Evolutionary conservation across 2,329 filamentous ascomycete genomes (phyloP).

Genomic region (Mariannaea elegans): DNA sequence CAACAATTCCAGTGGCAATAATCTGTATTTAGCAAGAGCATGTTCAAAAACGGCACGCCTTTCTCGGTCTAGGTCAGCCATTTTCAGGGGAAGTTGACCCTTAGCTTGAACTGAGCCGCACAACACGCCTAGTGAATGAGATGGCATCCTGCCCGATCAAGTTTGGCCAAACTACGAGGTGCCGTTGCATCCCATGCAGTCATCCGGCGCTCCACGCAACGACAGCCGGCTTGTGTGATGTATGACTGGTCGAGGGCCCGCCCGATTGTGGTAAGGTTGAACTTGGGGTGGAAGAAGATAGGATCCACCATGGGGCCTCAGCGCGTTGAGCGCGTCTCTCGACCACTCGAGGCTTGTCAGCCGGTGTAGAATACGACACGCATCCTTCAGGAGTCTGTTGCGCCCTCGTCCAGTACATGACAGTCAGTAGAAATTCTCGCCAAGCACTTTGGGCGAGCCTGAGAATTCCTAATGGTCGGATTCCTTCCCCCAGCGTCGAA

Average conservation of each 20-base stretch:
- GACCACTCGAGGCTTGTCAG: conserved; percentile 28
- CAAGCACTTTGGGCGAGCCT: neutral
- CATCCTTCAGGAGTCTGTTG: conserved; percentile 29
- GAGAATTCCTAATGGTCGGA: neutral
- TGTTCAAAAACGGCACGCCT: neutral
- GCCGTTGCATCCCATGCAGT: conserved; percentile 17
- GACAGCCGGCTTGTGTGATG: conserved; percentile 24
- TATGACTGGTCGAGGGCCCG: conserved; percentile 25
- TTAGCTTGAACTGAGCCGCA: neutral
- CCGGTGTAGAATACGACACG: conserved; percentile 32
- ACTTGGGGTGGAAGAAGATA: conserved; percentile 7
- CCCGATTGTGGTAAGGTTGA: conserved; percentile 31
- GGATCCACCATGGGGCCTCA: conserved; percentile 31
- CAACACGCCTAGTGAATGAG: neutral
- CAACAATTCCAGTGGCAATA: neutral
- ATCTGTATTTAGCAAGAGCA: neutral
- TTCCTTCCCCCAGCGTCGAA: conserved; percentile 21
- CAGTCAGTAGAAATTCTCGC: neutral
- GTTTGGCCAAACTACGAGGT: conserved; percentile 22
- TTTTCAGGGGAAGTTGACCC: conserved; percentile 6
- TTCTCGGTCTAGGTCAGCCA: neutral
- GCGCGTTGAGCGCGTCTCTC: conserved; percentile 38
- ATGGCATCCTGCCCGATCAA: conserved; percentile 34
- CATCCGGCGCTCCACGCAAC: conserved; percentile 25
- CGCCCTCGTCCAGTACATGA: neutral